phyloP scores from a whole-genome alignment of 2,329 filamentous ascomycete genomes.

The Volutella citrinella region DNA sequence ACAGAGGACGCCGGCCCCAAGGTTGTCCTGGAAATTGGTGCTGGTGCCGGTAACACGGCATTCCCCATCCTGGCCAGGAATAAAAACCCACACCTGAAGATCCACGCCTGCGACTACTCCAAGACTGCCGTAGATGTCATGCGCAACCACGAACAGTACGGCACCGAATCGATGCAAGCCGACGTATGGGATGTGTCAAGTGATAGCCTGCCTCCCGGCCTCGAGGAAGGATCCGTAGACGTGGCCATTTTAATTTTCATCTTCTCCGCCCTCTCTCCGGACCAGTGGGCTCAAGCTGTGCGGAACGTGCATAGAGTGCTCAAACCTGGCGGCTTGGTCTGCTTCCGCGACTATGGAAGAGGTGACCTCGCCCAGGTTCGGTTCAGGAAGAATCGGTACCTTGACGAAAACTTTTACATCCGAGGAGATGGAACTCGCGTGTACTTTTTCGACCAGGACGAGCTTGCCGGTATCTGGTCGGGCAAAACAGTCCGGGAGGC shows the following conservation, averaged over 20 bases:
- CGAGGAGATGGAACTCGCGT: conserved; percentile 93
- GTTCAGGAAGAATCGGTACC: conserved; percentile 91
- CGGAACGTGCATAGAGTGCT: conserved; percentile 77
- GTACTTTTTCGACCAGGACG: conserved; percentile 91
- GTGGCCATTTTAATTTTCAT: conserved; percentile 95
- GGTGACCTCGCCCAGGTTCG: conserved; percentile 94
- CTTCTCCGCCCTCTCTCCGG: conserved; percentile 84
- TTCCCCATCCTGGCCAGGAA: conserved; percentile 87
- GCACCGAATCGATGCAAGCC: conserved; percentile 69
- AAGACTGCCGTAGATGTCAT: conserved; percentile 95
- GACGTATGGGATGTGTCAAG: conserved; percentile 92
- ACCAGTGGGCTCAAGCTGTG: conserved; percentile 81
- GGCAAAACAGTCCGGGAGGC: conserved; percentile 33
- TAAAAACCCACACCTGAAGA: conserved; percentile 73
- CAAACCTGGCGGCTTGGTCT: conserved; percentile 87
- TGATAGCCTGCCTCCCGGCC: conserved; percentile 69
- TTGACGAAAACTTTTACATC: conserved; percentile 97
- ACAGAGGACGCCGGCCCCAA: conserved; percentile 65
- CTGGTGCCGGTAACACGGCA: conserved; percentile 93
- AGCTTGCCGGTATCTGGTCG: conserved; percentile 78
- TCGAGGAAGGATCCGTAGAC: conserved; percentile 79
- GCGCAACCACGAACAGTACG: conserved; percentile 73
- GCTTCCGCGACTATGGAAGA: conserved; percentile 95
- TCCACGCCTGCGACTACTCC: conserved; percentile 96
- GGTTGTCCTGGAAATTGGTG: conserved; percentile 84